phyloP scores from a whole-genome alignment of 2,329 filamentous ascomycete species.

The Fusarium sp. region DNA sequence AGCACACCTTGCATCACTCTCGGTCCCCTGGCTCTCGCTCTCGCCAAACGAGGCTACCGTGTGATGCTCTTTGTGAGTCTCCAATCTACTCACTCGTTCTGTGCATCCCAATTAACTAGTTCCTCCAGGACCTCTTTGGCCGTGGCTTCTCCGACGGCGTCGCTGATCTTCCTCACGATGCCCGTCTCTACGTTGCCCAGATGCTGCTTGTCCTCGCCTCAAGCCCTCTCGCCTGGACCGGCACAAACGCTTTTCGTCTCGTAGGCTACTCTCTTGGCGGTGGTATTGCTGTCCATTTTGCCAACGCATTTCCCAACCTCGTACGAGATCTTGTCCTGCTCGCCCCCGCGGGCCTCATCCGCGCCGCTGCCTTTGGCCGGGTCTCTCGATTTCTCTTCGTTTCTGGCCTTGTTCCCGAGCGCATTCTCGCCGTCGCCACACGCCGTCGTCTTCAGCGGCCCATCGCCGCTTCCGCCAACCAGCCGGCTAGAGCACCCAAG shows the following conservation, averaged over 20 bases:
- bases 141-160: slow-evolving; percentile 73
- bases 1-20: slow-evolving; percentile 82
- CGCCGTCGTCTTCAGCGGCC: slow-evolving; percentile 59
- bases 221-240: slow-evolving; percentile 74
- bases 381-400: slow-evolving; percentile 61
- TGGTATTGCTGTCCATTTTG: slow-evolving; percentile 78
- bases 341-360: slow-evolving; percentile 80
- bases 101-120: slow-evolving; percentile 5
- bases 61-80: slow-evolving; percentile 77
- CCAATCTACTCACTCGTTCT: slow-evolving; percentile 10
- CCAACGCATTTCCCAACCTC: slow-evolving; percentile 74
- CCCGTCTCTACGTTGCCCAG: slow-evolving; percentile 76
- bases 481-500: slow-evolving; percentile 41
- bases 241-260: slow-evolving; percentile 66
- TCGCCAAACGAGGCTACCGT: slow-evolving; percentile 75
- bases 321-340: slow-evolving; percentile 77
- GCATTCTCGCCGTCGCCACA: slow-evolving; percentile 59
- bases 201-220: slow-evolving; percentile 76
- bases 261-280: slow-evolving; percentile 86
- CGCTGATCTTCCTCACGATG: slow-evolving; percentile 73
- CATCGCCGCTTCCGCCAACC: slow-evolving; percentile 52
- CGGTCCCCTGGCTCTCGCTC: slow-evolving; percentile 69
- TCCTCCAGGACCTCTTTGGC: slow-evolving; percentile 70
- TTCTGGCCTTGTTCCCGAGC: slow-evolving; percentile 63
- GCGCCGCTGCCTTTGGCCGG: slow-evolving; percentile 61